These are phyloP conservation scores for Arthroderma sp. DNA, from an alignment of 2,329 filamentous ascomycete species.

Conservation along the genomic window DNA sequence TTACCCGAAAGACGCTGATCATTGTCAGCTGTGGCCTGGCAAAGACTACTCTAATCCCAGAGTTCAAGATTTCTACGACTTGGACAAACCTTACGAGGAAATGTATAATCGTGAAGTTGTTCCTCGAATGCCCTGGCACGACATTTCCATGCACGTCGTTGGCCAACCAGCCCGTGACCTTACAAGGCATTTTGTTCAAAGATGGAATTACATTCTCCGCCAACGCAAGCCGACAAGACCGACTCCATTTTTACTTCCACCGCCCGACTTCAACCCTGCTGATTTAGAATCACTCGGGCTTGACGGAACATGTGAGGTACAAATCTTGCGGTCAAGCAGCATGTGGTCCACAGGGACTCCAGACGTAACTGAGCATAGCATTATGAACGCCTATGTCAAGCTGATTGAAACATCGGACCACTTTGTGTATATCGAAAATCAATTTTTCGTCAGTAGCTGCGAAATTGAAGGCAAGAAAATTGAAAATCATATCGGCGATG, in stretches of 20 bases:
- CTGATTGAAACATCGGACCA: conserved; percentile 67
- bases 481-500: conserved; percentile 71
- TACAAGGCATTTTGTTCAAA: conserved; percentile 83
- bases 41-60: conserved; percentile 98
- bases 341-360: conserved; percentile 50
- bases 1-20: conserved; percentile 67
- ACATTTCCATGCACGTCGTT: conserved; percentile 79
- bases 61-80: conserved; percentile 87
- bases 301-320: conserved; percentile 88
- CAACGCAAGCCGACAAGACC: conserved; percentile 87
- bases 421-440: conserved; percentile 95
- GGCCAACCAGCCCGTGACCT: conserved; percentile 88
- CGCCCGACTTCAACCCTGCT: conserved; percentile 75
- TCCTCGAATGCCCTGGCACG: conserved; percentile 97
- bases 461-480: conserved; percentile 71
- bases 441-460: conserved; percentile 86
- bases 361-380: conserved; percentile 55
- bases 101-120: conserved; percentile 87
- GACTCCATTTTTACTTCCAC: conserved; percentile 82
- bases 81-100: conserved; percentile 84
- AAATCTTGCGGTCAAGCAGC: conserved; percentile 78
- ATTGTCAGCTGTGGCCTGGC: conserved; percentile 87
- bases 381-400: conserved; percentile 75
- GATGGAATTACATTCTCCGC: conserved; percentile 92
- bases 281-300: conserved; percentile 81